Percentiles rank a stretch among this genome's conserved stretches.
Evolutionary conservation across 225 moss, liverwort and hornwort species (phyloP).

Genomic region (Sphagnum contortum): DNA sequence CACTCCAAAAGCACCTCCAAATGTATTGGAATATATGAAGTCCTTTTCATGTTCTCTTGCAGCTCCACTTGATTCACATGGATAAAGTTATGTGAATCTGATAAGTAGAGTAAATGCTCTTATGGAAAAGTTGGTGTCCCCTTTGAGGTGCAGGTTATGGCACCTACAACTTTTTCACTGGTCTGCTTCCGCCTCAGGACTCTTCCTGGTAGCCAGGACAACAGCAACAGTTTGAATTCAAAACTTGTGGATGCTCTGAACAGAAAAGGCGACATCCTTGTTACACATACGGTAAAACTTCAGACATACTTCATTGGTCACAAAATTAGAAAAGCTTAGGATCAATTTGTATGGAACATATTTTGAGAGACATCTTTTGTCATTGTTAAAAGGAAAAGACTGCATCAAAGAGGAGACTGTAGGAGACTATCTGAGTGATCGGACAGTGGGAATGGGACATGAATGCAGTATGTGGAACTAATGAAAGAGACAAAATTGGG

Average conservation of each 20-base stretch:
- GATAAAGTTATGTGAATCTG: too few relatives aligned
- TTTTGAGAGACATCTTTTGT: not conserved
- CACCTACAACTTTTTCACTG: slow-evolving; percentile 43
- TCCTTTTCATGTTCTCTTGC: too few relatives aligned
- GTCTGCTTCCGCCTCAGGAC: slow-evolving; percentile 70
- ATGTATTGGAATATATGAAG: too few relatives aligned
- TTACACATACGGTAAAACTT: slow-evolving; percentile 55
- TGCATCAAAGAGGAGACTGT: not conserved
- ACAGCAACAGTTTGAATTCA: slow-evolving; percentile 47
- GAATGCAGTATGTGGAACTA: not conserved
- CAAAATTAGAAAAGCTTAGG: too few relatives aligned
- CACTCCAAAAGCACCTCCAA: too few relatives aligned
- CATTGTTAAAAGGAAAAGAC: not conserved
- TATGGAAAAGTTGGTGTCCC: too few relatives aligned
- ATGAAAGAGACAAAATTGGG: not conserved
- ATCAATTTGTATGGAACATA: too few relatives aligned
- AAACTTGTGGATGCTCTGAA: slow-evolving; percentile 58
- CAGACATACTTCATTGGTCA: too few relatives aligned
- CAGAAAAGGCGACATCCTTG: slow-evolving; percentile 32
- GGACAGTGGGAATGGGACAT: not conserved
- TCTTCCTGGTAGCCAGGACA: slow-evolving; percentile 25
- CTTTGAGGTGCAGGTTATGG: slow-evolving; percentile 7
- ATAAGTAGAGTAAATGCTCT: not conserved
- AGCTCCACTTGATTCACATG: too few relatives aligned
- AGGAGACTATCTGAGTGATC: not conserved